phyloP scores from a whole-genome alignment of 208 protist species.

The Trypanosomatidae sp. region DNA sequence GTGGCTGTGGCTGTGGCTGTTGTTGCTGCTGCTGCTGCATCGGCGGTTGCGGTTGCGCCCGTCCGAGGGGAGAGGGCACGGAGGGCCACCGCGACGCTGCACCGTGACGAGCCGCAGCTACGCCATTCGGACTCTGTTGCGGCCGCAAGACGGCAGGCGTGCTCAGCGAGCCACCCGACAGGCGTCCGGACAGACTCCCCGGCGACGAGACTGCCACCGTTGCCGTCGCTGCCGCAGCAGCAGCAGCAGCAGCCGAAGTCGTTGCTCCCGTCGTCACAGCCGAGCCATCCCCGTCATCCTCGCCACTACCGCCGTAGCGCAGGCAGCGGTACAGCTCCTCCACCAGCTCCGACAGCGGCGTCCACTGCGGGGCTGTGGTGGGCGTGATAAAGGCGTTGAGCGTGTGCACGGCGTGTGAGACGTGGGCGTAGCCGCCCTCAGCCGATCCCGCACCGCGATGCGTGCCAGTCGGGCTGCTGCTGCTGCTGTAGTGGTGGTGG shows the following conservation, averaged over 20 bases:
- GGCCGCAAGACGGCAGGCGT: too few relatives aligned
- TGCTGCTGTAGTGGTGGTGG: background rate
- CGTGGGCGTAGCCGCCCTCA: background rate
- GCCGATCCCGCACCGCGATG: too few relatives aligned
- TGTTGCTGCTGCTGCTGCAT: slow-evolving; percentile 9
- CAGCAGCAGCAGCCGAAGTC: too few relatives aligned
- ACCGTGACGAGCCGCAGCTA: too few relatives aligned
- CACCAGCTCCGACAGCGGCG: slow-evolving; percentile 62
- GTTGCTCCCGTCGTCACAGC: too few relatives aligned
- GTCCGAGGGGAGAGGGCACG: background rate
- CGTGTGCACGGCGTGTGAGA: slow-evolving; percentile 3
- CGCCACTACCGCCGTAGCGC: slow-evolving; percentile 7
- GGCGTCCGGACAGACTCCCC: too few relatives aligned
- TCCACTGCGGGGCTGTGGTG: slow-evolving; percentile 49
- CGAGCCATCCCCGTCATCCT: background rate
- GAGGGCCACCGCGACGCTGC: too few relatives aligned
- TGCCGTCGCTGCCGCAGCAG: too few relatives aligned
- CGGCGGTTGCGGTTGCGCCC: background rate
- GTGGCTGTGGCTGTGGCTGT: too few relatives aligned
- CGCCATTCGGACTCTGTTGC: too few relatives aligned
- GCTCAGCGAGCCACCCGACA: too few relatives aligned
- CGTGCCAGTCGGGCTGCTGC: background rate
- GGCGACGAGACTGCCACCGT: too few relatives aligned
- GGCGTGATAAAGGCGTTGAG: slow-evolving; percentile 80
- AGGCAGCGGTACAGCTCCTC: slow-evolving; percentile 46